A percentile compares a stretch with the other conserved stretches of the same genome.
phyloP scores from a whole-genome alignment of 2,329 filamentous ascomycete genomes.

The Colletotrichum graminicola region DNA sequence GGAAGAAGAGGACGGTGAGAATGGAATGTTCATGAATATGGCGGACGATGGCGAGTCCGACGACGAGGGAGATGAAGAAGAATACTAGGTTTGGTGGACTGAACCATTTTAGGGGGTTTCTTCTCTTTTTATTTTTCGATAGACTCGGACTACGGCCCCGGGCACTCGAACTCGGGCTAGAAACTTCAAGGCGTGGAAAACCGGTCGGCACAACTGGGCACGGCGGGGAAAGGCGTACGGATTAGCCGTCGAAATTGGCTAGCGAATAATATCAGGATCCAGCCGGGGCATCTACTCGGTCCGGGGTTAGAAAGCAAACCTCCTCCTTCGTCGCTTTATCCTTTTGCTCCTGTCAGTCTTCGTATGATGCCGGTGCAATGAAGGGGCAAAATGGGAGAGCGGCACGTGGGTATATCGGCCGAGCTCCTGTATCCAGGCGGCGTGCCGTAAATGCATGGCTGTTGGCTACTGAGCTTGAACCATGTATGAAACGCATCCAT shows the following conservation, averaged over 20 bases:
- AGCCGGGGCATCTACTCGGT: not conserved
- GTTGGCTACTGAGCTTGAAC: no score
- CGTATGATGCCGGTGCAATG: not conserved
- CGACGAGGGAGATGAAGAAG: slow-evolving; percentile 19
- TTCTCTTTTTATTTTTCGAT: no score
- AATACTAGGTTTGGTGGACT: slow-evolving; percentile 7
- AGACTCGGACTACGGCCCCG: not conserved
- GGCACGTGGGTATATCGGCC: not conserved
- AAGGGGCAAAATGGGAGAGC: not conserved
- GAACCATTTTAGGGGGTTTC: no score
- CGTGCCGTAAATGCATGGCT: no score
- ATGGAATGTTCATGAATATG: slow-evolving; percentile 50
- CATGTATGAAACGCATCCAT: no score
- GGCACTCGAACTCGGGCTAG: not conserved
- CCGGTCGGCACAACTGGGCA: not conserved
- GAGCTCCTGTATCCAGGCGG: no score
- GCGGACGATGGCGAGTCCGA: slow-evolving; percentile 48
- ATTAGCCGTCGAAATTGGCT: not conserved
- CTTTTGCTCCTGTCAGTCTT: not conserved
- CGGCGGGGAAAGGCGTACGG: not conserved
- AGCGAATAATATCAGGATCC: not conserved
- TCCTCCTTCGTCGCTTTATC: not conserved
- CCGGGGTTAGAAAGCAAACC: no score
- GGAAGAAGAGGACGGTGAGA: slow-evolving; percentile 41
- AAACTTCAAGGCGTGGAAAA: not conserved